Evolutionary conservation across 306 rosid genomes (phyloP).

Genomic region (Clitoria ternatea): DNA sequence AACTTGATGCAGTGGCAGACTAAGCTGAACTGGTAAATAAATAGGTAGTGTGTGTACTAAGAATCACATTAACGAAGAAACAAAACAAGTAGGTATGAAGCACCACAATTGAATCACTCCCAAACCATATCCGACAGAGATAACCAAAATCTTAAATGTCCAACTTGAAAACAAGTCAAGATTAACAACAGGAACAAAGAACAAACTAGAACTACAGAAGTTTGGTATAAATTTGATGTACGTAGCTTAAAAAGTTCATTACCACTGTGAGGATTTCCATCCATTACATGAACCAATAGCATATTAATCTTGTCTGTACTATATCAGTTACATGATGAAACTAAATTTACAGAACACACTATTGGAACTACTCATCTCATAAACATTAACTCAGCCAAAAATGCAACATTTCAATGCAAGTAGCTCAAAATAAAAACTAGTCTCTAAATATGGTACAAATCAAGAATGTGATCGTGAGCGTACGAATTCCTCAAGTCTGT

Average conservation of each 20-base stretch:
- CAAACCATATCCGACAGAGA: neutral
- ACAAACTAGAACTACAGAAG: neutral
- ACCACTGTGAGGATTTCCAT: neutral
- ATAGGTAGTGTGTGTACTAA: neutral
- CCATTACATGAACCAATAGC: neutral
- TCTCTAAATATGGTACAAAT: conserved; percentile 21
- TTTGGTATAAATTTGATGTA: neutral
- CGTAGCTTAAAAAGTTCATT: neutral
- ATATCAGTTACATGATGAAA: neutral
- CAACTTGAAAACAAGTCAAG: neutral
- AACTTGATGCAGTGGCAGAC: neutral
- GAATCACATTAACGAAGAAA: neutral
- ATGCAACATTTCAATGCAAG: neutral
- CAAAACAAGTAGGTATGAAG: neutral
- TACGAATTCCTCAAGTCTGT: conserved; percentile 88
- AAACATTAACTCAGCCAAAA: conserved; percentile 11
- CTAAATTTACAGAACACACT: neutral
- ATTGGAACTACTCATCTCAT: neutral
- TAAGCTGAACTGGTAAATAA: neutral
- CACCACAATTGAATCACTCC: neutral
- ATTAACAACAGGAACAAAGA: neutral
- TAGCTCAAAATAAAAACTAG: conserved; percentile 23
- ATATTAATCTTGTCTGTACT: neutral
- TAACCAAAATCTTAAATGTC: neutral
- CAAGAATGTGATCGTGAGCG: conserved; percentile 90